Evolutionary conservation across 1,284 basidiomycete species (phyloP), one percentile per base, ranked within the genome.

Genomic region (Blastosporella zonata): DNA sequence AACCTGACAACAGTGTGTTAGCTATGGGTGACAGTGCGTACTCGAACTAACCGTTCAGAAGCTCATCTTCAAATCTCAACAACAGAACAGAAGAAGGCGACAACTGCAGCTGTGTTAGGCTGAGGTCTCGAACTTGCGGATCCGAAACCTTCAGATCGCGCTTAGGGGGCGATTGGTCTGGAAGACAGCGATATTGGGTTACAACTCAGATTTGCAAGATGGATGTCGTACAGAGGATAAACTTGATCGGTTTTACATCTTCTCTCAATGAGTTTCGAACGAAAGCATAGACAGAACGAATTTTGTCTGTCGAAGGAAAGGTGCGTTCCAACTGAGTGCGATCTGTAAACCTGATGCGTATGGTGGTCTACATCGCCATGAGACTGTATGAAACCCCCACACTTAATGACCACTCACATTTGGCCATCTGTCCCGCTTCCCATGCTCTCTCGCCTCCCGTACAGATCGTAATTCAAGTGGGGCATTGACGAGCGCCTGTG

Each of bases 131-230:
- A 21, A 90, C 79, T 43, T 74, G 70, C 6, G 79, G 77, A 60
- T 93, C 90, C 3, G 82, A 87, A 12, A 89, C 85, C 54, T 81
- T 87, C 57, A 92, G 75, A 50, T 96, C 93, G 27, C 84, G 80
- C 58, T 82, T 84, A 0, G 92, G 92, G 9, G 90, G 91, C 54
- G 72, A 65, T 61, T 92, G 88, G 66, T 89, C 90, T 90, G 54
- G 17, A 54, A 28, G 28, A 40, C 17, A 48, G 38, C 23, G 40
- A 42, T 33, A 42, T 50, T 21, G 31, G 37, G 15, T 6, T 12
- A 21, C 28, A 29, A 22, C 34, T 38, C 21, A 18, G 40, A 21
- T 9, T 20, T 25, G 9, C 44, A 49, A 37, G 47, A 43, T 40
- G 18, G 3, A 33, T 15, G 29, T 72, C 84, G 43, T 59, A 92